These are phyloP conservation scores for Keithomyces neogunnii DNA, from an alignment of 2,329 filamentous ascomycete genomes.

Conservation along the genomic window DNA sequence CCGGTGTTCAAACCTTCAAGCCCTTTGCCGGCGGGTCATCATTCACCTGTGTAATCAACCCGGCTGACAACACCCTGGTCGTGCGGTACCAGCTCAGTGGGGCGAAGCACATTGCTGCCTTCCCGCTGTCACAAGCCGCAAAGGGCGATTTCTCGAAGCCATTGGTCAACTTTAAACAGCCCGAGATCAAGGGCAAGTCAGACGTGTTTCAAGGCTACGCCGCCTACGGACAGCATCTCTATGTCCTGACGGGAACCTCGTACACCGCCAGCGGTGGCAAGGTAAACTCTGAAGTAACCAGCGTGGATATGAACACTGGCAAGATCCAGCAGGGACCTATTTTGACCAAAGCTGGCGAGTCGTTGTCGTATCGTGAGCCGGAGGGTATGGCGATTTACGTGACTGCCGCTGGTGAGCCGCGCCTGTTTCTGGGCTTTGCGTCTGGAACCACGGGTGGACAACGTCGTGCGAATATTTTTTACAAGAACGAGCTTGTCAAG, in stretches of 20 bases:
- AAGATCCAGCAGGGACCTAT: slow-evolving; percentile 6
- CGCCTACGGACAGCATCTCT: slow-evolving; percentile 6
- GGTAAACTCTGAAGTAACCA: slow-evolving; percentile 5
- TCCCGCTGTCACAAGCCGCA: neutral
- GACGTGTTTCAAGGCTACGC: slow-evolving; percentile 6
- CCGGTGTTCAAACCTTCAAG: slow-evolving; percentile 2
- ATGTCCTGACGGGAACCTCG: slow-evolving; percentile 6
- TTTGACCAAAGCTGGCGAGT: slow-evolving; percentile 4
- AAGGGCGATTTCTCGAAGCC: neutral
- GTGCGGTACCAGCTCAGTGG: slow-evolving; percentile 1
- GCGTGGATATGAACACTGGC: slow-evolving; percentile 7
- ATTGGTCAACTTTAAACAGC: neutral
- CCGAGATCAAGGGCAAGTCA: neutral
- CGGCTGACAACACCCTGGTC: slow-evolving; percentile 2
- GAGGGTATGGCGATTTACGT: slow-evolving; percentile 7
- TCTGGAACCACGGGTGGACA: slow-evolving; percentile 1
- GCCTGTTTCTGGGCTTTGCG: slow-evolving; percentile 8
- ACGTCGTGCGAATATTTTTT: slow-evolving; percentile 6
- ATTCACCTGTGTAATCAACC: slow-evolving; percentile 4
- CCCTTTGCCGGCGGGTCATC: slow-evolving; percentile 1
- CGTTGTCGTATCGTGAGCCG: slow-evolving; percentile 3
- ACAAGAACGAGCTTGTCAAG: slow-evolving; percentile 5
- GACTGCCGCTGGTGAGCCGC: slow-evolving; percentile 3
- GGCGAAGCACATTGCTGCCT: slow-evolving; percentile 4
- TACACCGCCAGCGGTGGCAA: slow-evolving; percentile 4